Conservation (phyloP, 768 basidiomycete species). For the Tricholoma hemisulphureum region DNA sequence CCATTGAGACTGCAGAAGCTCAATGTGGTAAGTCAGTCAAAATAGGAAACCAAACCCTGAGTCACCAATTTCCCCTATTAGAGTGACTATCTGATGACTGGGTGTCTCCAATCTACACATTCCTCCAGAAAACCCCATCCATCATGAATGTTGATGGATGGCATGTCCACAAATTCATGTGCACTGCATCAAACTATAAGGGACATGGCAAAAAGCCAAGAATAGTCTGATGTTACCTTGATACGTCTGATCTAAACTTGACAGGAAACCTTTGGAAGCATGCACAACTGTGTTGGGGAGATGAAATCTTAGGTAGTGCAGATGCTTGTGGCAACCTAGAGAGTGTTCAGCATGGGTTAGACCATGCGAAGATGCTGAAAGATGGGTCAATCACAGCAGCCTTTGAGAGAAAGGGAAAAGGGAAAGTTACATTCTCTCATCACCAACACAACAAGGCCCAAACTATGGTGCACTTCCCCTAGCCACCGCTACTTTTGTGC, state of each 20-base stretch:
- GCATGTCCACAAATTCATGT: constrained; percentile 27
- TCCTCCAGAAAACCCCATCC: too few relatives aligned
- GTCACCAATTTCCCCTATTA: too few relatives aligned
- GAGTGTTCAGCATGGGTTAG: constrained; percentile 5
- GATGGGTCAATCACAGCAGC: constrained; percentile 23
- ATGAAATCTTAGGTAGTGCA: constrained; percentile 16
- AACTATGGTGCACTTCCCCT: too few relatives aligned
- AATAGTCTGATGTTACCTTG: constrained; percentile 21
- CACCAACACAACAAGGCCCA: constrained; percentile 9
- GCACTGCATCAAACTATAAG: constrained; percentile 19
- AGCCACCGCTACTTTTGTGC: too few relatives aligned
- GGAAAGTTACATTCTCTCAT: constrained; percentile 28
- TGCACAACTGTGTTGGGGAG: constrained; percentile 30
- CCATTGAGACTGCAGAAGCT: not conserved
- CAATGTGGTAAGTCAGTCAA: not conserved
- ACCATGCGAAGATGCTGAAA: constrained; percentile 6
- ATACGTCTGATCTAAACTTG: too few relatives aligned
- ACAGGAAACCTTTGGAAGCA: constrained; percentile 30
- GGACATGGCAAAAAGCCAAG: too few relatives aligned
- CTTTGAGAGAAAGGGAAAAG: constrained; percentile 29
- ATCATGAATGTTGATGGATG: constrained; percentile 11
- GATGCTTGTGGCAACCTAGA: constrained; percentile 7
- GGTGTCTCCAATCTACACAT: not conserved
- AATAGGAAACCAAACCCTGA: too few relatives aligned
- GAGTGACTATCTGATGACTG: too few relatives aligned